These are phyloP conservation scores for Stentor roeselii DNA, from an alignment of 73 alveolate species.

Conservation along the genomic window DNA sequence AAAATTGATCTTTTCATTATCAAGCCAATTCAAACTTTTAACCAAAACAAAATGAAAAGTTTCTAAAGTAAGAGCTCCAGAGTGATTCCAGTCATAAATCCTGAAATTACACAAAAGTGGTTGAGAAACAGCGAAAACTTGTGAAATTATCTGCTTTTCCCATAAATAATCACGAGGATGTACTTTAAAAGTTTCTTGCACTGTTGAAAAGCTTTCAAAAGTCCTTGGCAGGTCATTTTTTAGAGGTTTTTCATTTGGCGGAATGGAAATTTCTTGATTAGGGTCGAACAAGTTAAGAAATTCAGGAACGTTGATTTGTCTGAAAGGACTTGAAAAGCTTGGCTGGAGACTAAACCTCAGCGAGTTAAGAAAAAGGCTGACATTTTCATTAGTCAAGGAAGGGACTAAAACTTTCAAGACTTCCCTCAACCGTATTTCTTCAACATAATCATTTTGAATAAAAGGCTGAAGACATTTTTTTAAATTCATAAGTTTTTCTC, in stretches of 20 bases:
- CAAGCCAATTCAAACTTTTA: not conserved
- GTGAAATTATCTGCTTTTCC: not conserved
- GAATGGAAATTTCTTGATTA: not conserved
- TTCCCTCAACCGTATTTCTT: constrained; percentile 7
- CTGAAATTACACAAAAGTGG: constrained; percentile 5
- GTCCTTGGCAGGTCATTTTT: not conserved
- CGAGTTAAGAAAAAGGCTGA: not conserved
- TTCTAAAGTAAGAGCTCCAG: not conserved
- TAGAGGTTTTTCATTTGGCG: not conserved
- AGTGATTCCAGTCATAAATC: not conserved
- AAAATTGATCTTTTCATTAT: not conserved
- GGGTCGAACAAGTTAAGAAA: not conserved
- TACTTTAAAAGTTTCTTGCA: not conserved
- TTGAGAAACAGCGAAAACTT: not conserved
- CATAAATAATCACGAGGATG: not conserved
- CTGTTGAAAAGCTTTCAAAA: not conserved
- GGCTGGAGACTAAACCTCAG: not conserved
- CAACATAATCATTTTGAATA: not conserved
- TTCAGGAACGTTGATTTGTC: constrained; percentile 11
- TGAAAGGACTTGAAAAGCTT: not conserved
- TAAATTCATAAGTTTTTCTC: not conserved
- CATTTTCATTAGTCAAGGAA: constrained; percentile 1
- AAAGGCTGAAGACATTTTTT: not conserved
- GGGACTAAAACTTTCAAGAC: not conserved
- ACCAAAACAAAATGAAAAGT: not conserved